Percentiles rank a stretch among this genome's conserved stretches.
phyloP scores from a whole-genome alignment of 495 filamentous ascomycete species.

The Thermothielavioides terrestris region DNA sequence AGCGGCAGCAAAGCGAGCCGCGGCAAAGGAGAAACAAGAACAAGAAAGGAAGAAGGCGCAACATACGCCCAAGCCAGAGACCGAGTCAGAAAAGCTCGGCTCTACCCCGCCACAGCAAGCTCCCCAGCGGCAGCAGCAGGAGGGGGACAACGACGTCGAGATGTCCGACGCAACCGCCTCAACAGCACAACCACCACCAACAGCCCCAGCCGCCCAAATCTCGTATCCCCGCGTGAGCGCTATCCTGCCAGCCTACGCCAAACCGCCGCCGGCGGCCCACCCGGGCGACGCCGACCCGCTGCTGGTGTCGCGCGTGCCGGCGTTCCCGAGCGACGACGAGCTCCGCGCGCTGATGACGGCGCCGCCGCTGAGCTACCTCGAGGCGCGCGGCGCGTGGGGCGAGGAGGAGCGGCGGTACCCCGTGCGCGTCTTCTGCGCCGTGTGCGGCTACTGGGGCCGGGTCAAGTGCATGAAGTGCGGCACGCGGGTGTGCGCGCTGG shows the following conservation, averaged over 20 bases:
- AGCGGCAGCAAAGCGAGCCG: slow-evolving; percentile 20
- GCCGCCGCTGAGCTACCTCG: slow-evolving; percentile 71
- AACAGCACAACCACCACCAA: slow-evolving; percentile 12
- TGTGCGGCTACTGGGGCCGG: slow-evolving; percentile 89
- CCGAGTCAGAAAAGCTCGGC: slow-evolving; percentile 1
- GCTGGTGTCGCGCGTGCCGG: slow-evolving; percentile 52
- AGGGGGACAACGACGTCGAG: slow-evolving; percentile 26
- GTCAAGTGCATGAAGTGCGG: slow-evolving; percentile 81
- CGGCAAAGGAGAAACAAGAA: slow-evolving; percentile 18
- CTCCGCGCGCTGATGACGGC: slow-evolving; percentile 59
- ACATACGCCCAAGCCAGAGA: neutral
- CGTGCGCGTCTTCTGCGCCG: slow-evolving; percentile 69
- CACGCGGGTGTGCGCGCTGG: slow-evolving; percentile 67
- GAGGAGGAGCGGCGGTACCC: slow-evolving; percentile 39
- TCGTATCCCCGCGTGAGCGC: slow-evolving; percentile 21
- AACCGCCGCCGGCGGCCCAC: slow-evolving; percentile 28
- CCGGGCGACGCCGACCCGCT: slow-evolving; percentile 53
- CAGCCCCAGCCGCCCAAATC: slow-evolving; percentile 8
- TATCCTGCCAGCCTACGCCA: slow-evolving; percentile 26
- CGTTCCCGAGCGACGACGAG: slow-evolving; percentile 55
- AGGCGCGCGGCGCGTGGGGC: slow-evolving; percentile 53
- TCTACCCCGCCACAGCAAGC: slow-evolving; percentile 14
- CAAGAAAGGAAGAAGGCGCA: slow-evolving; percentile 12
- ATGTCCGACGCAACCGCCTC: slow-evolving; percentile 27
- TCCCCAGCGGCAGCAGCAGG: slow-evolving; percentile 23